Evolutionary conservation across 2,329 filamentous ascomycete species (phyloP), one percentile per base, ranked within the genome.

Genomic region (Gaeumannomyces tritici): DNA sequence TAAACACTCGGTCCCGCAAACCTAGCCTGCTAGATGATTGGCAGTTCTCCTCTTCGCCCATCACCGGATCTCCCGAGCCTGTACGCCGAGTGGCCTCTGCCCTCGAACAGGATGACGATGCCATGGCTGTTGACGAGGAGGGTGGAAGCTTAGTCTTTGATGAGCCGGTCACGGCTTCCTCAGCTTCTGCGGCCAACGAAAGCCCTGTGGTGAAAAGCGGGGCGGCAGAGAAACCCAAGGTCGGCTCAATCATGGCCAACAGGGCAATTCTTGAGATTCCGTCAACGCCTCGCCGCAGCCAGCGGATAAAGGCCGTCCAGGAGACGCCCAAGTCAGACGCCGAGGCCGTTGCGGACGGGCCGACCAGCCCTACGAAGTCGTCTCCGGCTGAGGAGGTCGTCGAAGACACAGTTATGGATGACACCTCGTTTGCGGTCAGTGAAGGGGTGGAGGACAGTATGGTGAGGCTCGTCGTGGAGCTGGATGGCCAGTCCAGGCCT

Each of bases 31-130:
- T 77, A 62, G 76, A 78, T 26, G 76, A 79, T 29, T 85, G 82
- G 79, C 76, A 81, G 12, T 80, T 84, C 33, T 74, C 75, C n/a
- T 85, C 83, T 1, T 85, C 83, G 1, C 83, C 83, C 1, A 67
- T 79, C 12, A 79, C 79, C 0, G 80, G 78, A 13, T 84, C 83
- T 3, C 83, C 83, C 15, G 69, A 70, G 18, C 61, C 67, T n/a
- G n/a, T 51, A 9, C 42, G 42, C 7, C 42, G 42, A 8, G 21
- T 8, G 3, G 18, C 21, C 18, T n/a, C 42, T 21, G 61, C 69
- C 11, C 64, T 63, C 18, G 65, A 65, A 9, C 64, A 61, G n/a
- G 62, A 62, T 1, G 61, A 65, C n/a, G 60, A 29, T 21, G 26
- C 47, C 21, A 60, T 61, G 1, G 18, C 55, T 29, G 21, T 51